Conservation (phyloP, 371 early-diverging fungal genomes). For the Syncephalastrum racemosum region DNA sequence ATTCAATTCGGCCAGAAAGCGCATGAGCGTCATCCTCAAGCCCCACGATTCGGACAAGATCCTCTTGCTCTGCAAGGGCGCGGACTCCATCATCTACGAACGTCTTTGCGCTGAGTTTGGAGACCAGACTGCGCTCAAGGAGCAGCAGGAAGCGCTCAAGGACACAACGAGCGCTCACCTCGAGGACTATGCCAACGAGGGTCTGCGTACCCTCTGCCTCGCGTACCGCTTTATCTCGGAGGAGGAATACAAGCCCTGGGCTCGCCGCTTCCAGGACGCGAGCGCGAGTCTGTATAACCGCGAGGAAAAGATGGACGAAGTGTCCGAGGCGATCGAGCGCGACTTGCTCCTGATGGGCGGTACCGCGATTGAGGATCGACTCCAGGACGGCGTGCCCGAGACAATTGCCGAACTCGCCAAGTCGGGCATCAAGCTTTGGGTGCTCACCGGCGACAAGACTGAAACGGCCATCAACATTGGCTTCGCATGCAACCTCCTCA, state of each 20-base stretch:
- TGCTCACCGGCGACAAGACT: conserved; percentile 98
- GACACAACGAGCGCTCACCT: conserved; percentile 66
- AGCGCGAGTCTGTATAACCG: conserved; percentile 79
- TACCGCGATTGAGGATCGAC: conserved; percentile 91
- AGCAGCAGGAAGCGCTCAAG: conserved; percentile 19
- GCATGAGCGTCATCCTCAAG: conserved; percentile 67
- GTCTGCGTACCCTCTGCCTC: conserved; percentile 88
- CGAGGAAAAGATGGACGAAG: conserved; percentile 75
- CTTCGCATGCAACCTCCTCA: conserved; percentile 78
- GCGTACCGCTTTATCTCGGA: conserved; percentile 76
- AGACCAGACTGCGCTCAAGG: conserved; percentile 21
- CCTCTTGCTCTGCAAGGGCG: conserved; percentile 77
- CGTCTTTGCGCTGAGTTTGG: conserved; percentile 37
- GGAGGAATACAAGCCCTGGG: conserved; percentile 81
- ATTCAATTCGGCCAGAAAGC: conserved; percentile 69
- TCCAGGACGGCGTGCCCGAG: conserved; percentile 94
- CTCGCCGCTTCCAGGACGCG: conserved; percentile 73
- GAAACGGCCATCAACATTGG: conserved; percentile 99
- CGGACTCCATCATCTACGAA: conserved; percentile 70
- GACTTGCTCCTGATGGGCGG: conserved; percentile 75
- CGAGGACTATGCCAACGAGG: conserved; percentile 88
- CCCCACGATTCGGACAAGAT: conserved; percentile 56
- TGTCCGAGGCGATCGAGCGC: conserved; percentile 79
- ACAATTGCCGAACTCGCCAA: conserved; percentile 84
- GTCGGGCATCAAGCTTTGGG: conserved; percentile 95